A percentile compares a stretch with the other conserved stretches of the same genome.
Conservation (phyloP, 495 filamentous ascomycete species). For the Talaromyces borbonicus region DNA sequence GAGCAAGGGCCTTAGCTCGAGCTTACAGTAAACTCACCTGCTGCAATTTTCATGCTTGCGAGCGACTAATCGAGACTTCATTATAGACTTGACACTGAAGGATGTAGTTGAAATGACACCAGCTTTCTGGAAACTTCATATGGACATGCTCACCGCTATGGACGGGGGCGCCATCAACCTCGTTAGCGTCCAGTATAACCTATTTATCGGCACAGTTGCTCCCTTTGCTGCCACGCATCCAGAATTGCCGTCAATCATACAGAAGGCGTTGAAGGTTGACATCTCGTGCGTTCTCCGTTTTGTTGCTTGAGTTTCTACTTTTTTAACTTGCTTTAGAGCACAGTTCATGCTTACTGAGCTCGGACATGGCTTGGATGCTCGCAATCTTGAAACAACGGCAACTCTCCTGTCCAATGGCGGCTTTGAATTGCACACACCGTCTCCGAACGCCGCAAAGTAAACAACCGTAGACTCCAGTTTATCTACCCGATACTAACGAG, state of each 20-base stretch:
- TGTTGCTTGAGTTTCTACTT: not conserved
- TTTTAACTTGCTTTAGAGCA: conserved; percentile 12
- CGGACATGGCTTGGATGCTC: conserved; percentile 27
- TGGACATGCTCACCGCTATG: conserved; percentile 7
- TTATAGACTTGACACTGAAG: not conserved
- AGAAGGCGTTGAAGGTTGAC: conserved; percentile 20
- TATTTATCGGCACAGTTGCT: conserved; percentile 26
- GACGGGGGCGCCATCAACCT: conserved; percentile 16
- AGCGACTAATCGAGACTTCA: not conserved
- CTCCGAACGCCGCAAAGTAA: conserved; percentile 9
- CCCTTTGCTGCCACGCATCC: conserved; percentile 16
- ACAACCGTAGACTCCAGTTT: not conserved
- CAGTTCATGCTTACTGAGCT: conserved; percentile 29
- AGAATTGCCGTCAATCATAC: conserved; percentile 18
- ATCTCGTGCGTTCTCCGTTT: conserved; percentile 12
- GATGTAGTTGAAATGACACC: conserved; percentile 1
- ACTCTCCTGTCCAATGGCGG: conserved; percentile 21
- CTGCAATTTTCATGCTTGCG: not conserved
- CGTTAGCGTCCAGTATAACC: conserved; percentile 25
- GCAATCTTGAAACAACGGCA: conserved; percentile 28
- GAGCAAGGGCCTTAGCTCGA: conserved; percentile 11
- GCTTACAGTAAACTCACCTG: conserved; percentile 10
- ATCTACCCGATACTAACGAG: not conserved
- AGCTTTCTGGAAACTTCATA: conserved; percentile 15
- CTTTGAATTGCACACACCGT: conserved; percentile 25